Base-by-base conservation (phyloP, 202 grass and related monocot genomes). In the Musa balbisiana region DNA sequence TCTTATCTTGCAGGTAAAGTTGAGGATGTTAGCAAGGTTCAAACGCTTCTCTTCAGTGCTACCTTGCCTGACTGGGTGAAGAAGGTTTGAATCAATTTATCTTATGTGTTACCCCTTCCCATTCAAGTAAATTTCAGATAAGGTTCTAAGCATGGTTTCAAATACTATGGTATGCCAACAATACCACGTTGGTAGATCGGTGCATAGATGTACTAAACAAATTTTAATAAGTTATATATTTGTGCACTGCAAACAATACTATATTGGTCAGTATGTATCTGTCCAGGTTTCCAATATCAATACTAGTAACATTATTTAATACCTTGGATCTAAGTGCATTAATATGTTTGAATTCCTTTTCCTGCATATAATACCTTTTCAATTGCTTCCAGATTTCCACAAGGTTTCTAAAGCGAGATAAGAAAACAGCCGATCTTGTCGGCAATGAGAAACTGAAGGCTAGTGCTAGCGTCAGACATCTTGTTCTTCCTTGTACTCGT, bases 391-490 rank as follows among this genome's bases (percentile, higher is more conserved):
- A 99, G 95, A 83, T 99, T 55, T 95, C 91, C 20, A 77, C 83
- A 78, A 91, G 78, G 73, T 99, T 99, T 80, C 73, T 99, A 72
- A 99, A 99, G 83, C 10, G 49, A 74, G 85, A 92, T 63, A 95
- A 85, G 80, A 95, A 85, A 82, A 92, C 82, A 20, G 89, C 88
- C 81, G 95, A 99, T 83, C 87, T 99, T 87, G 95, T 99, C 73
- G 89, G 95, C 21, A 87, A 99, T 25, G 91, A 95, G 78, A 94
- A 91, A 76, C 26, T 99, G 82, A 99, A 99, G 80, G 91, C 95
- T 25, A 99, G 91, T 80, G 89, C 89, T 69, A 95, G 77, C 56
- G 87, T 99, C 74, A 94, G 51, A 80, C 95, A 99, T 86, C 84
- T 95, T 84, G 95, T 88, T 88, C 88, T 99, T 79, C 95, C 95